phyloP scores from a whole-genome alignment of 352 stramenopile species.

The Blastocystis sp. region DNA sequence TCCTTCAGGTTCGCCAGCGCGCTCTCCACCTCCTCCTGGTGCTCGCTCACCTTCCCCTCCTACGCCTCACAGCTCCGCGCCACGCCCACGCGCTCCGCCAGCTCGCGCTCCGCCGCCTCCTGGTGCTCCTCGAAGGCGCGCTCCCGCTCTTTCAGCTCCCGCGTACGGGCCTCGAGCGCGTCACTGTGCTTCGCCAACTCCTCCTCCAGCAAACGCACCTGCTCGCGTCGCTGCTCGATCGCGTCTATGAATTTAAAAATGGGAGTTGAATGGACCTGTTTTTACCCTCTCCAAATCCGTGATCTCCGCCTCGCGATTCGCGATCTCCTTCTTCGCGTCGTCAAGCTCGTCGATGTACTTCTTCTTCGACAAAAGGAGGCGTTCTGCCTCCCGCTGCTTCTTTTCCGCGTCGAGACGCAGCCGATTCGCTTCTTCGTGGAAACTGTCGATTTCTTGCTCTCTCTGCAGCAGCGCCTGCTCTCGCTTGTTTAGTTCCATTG shows the following conservation, averaged over 20 bases:
- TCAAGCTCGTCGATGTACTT: conserved; percentile 58
- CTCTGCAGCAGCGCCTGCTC: conserved; percentile 17
- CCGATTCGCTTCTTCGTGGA: conserved; percentile 6
- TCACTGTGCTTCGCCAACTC: conserved; percentile 35
- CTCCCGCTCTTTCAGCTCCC: conserved; percentile 19
- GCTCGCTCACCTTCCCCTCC: background rate
- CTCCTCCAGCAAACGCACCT: conserved; percentile 49
- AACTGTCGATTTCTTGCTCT: conserved; percentile 23
- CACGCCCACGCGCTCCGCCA: background rate
- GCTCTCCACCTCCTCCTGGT: conserved; percentile 34
- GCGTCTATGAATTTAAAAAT: conserved; percentile 3
- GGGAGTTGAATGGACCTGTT: background rate
- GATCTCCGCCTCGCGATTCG: conserved; percentile 14
- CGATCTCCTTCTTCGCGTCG: background rate
- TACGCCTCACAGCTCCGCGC: background rate
- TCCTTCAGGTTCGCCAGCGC: conserved; percentile 38
- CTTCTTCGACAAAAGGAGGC: conserved; percentile 26
- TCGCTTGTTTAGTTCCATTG: conserved; percentile 44
- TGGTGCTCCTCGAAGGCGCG: conserved; percentile 8
- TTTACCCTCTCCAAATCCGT: conserved; percentile 15
- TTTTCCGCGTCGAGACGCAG: conserved; percentile 18
- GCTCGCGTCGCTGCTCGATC: conserved; percentile 47
- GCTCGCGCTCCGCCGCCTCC: background rate
- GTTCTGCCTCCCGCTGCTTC: conserved; percentile 27
- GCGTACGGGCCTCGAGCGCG: background rate